Percentiles rank a stretch among this genome's conserved stretches.
phyloP scores from a whole-genome alignment of 306 rosid species.

The Malus asiatica region DNA sequence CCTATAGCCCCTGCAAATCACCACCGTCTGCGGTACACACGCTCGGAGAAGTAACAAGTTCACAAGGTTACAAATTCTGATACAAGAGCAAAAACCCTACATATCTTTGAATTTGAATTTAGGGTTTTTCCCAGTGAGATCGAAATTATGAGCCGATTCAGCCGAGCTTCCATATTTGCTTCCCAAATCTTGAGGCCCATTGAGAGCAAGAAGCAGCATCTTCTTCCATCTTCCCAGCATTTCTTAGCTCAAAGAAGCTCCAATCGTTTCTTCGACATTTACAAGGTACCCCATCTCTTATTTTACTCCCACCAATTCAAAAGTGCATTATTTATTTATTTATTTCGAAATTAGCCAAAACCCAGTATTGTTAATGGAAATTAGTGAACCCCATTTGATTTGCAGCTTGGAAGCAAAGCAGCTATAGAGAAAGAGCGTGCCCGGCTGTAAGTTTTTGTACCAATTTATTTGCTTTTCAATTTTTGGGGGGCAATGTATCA shows the following conservation, averaged over 20 bases:
- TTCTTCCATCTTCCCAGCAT: constrained; percentile 36
- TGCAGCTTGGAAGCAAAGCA: constrained; percentile 60
- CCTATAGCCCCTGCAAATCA: background rate
- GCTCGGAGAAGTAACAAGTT: background rate
- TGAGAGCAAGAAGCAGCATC: constrained; percentile 14
- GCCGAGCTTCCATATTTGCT: constrained; percentile 29
- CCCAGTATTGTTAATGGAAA: background rate
- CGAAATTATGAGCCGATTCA: constrained; percentile 38
- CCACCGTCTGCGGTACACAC: background rate
- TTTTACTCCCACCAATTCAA: background rate
- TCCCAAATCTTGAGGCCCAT: constrained; percentile 16
- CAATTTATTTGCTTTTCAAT: background rate
- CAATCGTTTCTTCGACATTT: constrained; percentile 73
- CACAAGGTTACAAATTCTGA: background rate
- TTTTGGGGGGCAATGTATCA: background rate
- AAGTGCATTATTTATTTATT: background rate
- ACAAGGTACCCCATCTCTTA: constrained; percentile 37
- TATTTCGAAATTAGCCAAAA: background rate
- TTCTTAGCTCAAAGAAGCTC: constrained; percentile 53
- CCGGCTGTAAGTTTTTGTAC: constrained; percentile 59
- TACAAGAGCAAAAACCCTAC: background rate
- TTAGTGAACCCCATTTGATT: background rate
- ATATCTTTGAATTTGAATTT: background rate
- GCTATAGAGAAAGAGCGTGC: constrained; percentile 75
- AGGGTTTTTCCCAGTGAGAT: background rate